phyloP scores from a whole-genome alignment of 768 basidiomycete genomes.

The Steccherinum ochraceum region DNA sequence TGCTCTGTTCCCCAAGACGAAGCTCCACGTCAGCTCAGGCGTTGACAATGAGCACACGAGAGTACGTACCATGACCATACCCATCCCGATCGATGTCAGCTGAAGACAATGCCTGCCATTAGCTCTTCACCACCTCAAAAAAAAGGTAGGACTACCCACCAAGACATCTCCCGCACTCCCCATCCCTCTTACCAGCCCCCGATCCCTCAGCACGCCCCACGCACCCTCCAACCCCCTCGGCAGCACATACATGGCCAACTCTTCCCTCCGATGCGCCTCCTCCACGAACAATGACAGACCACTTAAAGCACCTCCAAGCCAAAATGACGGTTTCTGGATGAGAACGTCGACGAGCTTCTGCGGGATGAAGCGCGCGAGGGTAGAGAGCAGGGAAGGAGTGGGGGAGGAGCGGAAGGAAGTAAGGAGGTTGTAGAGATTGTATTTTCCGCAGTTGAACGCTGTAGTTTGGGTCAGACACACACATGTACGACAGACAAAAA shows the following conservation, averaged over 20 bases:
- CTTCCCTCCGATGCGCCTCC: slow-evolving; percentile 79
- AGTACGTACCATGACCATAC: slow-evolving; percentile 77
- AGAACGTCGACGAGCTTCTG: slow-evolving; percentile 48
- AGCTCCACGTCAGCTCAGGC: slow-evolving; percentile 2
- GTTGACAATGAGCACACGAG: neutral
- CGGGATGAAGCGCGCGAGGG: slow-evolving; percentile 14
- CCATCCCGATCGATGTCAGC: slow-evolving; percentile 75
- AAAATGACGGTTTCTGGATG: slow-evolving; percentile 66
- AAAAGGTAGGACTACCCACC: slow-evolving; percentile 30
- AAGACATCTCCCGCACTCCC: slow-evolving; percentile 65
- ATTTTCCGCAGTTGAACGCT: slow-evolving; percentile 66
- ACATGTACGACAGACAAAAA: neutral
- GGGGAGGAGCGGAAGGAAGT: slow-evolving; percentile 17
- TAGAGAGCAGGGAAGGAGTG: slow-evolving; percentile 29
- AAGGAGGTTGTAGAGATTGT: slow-evolving; percentile 47
- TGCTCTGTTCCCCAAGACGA: neutral
- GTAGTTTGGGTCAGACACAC: neutral
- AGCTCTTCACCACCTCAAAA: slow-evolving; percentile 1
- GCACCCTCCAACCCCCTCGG: slow-evolving; percentile 87
- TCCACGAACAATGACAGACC: slow-evolving; percentile 83
- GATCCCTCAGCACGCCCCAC: slow-evolving; percentile 77
- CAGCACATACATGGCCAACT: slow-evolving; percentile 88
- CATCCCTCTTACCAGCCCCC: slow-evolving; percentile 67
- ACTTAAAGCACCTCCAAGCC: slow-evolving; percentile 63
- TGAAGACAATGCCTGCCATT: slow-evolving; percentile 15